Evolutionary conservation across 2,329 filamentous ascomycete genomes (phyloP), one percentile per base, ranked within the genome.

Genomic region (Aspergillus spinulosporus): DNA sequence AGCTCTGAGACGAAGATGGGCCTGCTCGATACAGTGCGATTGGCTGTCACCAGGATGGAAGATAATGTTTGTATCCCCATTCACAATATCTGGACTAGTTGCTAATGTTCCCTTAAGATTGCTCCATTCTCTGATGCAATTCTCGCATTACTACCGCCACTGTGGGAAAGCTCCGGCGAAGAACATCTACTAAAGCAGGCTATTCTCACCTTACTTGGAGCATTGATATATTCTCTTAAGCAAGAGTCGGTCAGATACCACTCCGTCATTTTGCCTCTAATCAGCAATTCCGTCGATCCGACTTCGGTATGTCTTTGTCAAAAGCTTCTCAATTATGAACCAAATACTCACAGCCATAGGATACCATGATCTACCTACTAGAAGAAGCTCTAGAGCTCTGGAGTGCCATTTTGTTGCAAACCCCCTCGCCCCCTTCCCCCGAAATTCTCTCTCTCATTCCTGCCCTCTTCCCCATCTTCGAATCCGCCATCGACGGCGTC

Each of bases 111-210:
- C 21, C 9, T 34, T 14, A 32, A 83, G 78, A 84, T 87, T 57
- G 77, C 79, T 2, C 83, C 83, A 1, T 86, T 83, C 59, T 90
- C 90, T 4, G 90, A 96, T 65, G 85, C 88, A 58, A 89, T 99
- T 59, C 88, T 99, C 72, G 80, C 84, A 1, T 83, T 92, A 9
- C 80, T 97, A 5, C 92, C 93, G 0, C 81, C 81, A 3, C 80
- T 97, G 0, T 99, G 94, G 94, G 87, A 90, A 58, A 84, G 87
- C 50, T 91, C 90, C 2, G 90, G 88, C 0, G 88, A 96, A 58
- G 90, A 94, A 67, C 90, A 92, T 74, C 84, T 97, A 72, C 89
- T 97, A 80, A 97, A 97, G 73, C 92, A 97, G 74, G 87, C 91
- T 1, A 92, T 97, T 51, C 82, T 97, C 56, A 90, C 89, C 2